Percentiles rank a stretch among this genome's conserved stretches.
phyloP scores from a whole-genome alignment of 83 land plant species.

The Diphasiastrum complanatum region DNA sequence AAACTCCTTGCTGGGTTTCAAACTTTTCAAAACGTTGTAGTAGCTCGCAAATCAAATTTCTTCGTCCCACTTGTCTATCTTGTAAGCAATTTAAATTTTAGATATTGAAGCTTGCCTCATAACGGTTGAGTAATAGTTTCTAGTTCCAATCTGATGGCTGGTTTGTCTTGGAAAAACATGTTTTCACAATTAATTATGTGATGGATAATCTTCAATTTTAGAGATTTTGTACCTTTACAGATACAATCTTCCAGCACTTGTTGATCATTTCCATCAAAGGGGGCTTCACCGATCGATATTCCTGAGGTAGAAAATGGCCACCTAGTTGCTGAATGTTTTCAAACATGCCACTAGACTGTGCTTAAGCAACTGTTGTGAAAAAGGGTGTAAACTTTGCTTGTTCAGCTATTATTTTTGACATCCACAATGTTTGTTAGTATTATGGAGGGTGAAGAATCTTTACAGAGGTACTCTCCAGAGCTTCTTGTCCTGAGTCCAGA shows the following conservation, averaged over 20 bases:
- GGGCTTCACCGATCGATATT: constrained; percentile 72
- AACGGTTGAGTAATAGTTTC: too few relatives aligned
- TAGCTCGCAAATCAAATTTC: too few relatives aligned
- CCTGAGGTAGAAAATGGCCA: constrained; percentile 43
- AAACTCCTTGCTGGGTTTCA: too few relatives aligned
- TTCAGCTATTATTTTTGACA: background rate
- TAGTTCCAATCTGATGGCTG: too few relatives aligned
- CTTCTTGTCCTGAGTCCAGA: constrained; percentile 42
- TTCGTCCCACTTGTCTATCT: too few relatives aligned
- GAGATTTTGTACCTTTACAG: constrained; percentile 37
- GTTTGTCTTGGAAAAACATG: background rate
- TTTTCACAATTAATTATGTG: background rate
- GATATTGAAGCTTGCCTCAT: too few relatives aligned
- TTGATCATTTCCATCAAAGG: constrained; percentile 81
- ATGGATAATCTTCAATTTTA: too few relatives aligned
- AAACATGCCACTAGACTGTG: background rate
- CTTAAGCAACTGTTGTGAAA: background rate
- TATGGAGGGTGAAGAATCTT: constrained; percentile 86
- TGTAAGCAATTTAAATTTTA: too few relatives aligned
- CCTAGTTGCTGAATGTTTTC: background rate
- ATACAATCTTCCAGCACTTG: constrained; percentile 59
- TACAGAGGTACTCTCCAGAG: constrained; percentile 75
- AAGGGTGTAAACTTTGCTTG: background rate
- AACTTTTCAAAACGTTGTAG: too few relatives aligned
- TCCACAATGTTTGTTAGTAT: constrained; percentile 41